Conservation (phyloP, 371 early-diverging fungal species). For the Cokeromyces recurvatus region DNA sequence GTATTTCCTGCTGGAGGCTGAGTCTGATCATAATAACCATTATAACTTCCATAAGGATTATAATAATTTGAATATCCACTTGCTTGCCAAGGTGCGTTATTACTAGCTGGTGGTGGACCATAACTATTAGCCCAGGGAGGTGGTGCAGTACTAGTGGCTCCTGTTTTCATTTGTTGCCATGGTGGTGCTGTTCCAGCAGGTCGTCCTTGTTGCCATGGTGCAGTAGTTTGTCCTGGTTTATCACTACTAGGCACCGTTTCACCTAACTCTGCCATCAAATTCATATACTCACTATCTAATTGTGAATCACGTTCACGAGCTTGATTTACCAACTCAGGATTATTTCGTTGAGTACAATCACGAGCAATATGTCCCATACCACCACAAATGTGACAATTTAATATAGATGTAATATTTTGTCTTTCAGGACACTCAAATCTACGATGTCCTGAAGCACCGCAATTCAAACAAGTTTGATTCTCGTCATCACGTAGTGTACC, state of each 20-base stretch:
- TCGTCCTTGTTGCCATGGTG: constrained; percentile 54
- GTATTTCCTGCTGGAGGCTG: constrained; percentile 27
- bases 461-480: constrained; percentile 90
- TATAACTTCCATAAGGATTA: constrained; percentile 18
- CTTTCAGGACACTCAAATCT: constrained; percentile 90
- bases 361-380: constrained; percentile 91
- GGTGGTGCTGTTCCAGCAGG: constrained; percentile 29
- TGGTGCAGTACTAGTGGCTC: constrained; percentile 20
- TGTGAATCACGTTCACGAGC: constrained; percentile 76
- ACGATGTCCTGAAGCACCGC: constrained; percentile 90
- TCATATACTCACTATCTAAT: constrained; percentile 84
- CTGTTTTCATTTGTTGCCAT: constrained; percentile 26
- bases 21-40: constrained; percentile 20
- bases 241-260: constrained; percentile 40
- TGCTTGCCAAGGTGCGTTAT: constrained; percentile 32
- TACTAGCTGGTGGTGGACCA: constrained; percentile 6
- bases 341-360: constrained; percentile 77
- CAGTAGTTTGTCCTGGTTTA: constrained; percentile 6
- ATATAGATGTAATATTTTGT: constrained; percentile 78
- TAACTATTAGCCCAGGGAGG: constrained; percentile 12
- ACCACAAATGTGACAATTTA: constrained; percentile 88
- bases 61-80: constrained; percentile 17
- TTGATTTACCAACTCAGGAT: constrained; percentile 66
- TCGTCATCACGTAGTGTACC: constrained; percentile 96
- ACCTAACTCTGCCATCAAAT: constrained; percentile 87